Evolutionary conservation across 2,329 filamentous ascomycete species (phyloP).

Genomic region (Tympanopsis confertula): DNA sequence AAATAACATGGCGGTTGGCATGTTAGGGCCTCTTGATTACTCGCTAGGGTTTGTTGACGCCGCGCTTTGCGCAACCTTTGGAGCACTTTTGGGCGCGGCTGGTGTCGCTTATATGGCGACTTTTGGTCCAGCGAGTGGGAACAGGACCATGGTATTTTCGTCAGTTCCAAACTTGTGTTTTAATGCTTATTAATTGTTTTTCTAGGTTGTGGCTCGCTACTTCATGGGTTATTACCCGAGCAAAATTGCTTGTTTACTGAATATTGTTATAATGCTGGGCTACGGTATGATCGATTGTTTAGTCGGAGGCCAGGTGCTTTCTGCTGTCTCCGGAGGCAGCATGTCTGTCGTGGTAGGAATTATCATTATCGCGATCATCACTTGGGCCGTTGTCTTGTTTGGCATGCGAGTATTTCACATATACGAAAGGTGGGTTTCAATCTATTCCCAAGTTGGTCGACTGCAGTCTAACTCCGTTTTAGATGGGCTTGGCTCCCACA

Average conservation of each 20-base stretch:
- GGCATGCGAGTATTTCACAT: conserved; percentile 57
- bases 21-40: conserved; percentile 48
- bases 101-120: conserved; percentile 48
- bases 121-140: conserved; percentile 48
- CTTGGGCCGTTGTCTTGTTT: conserved; percentile 54
- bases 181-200: too few species aligned
- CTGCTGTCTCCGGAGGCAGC: conserved; percentile 44
- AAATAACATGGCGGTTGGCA: conserved; percentile 53
- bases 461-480: conserved; percentile 2
- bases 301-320: conserved; percentile 57
- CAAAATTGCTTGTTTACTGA: conserved; percentile 50
- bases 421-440: conserved; percentile 42
- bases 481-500: conserved; percentile 55
- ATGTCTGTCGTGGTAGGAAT: conserved; percentile 58
- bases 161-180: conserved; percentile 1
- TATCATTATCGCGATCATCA: conserved; percentile 49
- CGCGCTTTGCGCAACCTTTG: conserved; percentile 42
- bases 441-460: not conserved
- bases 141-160: conserved; percentile 41
- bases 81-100: conserved; percentile 38
- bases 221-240: conserved; percentile 56
- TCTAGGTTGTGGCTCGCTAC: conserved; percentile 45
- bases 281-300: conserved; percentile 54
- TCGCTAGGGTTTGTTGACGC: conserved; percentile 44
- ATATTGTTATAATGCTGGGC: conserved; percentile 49